Percentiles rank a stretch among this genome's conserved stretches.
phyloP scores from a whole-genome alignment of 2,329 filamentous ascomycete species.

The Colletotrichum orchidophilum region DNA sequence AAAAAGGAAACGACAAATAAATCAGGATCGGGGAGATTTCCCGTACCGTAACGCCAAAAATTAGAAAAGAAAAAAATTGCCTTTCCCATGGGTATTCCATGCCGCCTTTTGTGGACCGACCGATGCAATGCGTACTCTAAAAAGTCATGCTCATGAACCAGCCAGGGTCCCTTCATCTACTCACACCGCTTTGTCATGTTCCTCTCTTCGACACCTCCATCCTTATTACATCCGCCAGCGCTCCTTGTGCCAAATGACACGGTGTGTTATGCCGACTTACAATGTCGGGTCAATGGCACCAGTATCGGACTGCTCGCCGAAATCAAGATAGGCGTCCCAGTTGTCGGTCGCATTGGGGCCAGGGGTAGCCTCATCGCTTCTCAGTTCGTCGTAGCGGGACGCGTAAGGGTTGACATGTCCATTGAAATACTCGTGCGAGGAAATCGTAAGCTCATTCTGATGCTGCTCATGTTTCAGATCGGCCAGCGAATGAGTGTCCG shows the following conservation, averaged over 20 bases:
- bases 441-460: not conserved
- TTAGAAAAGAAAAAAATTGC: not conserved
- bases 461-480: conserved; percentile 16
- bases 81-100: conserved; percentile 24
- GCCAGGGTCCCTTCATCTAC: conserved; percentile 11
- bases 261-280: not conserved
- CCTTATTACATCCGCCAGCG: conserved; percentile 40
- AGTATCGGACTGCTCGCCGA: conserved; percentile 35
- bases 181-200: conserved; percentile 10
- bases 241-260: not conserved
- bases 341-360: conserved; percentile 3
- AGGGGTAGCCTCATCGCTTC: conserved; percentile 6
- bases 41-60: conserved; percentile 14
- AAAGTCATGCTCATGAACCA: conserved; percentile 33
- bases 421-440: conserved; percentile 22
- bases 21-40: not conserved
- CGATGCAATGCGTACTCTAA: conserved; percentile 33
- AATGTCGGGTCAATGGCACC: conserved; percentile 17
- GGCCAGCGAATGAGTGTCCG: conserved; percentile 5
- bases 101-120: conserved; percentile 23
- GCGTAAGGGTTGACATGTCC: conserved; percentile 26
- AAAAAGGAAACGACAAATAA: not conserved
- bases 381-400: not conserved
- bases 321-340: conserved; percentile 24
- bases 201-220: conserved; percentile 26